These are phyloP conservation scores for Chenopodium quinoa DNA, from an alignment of 148 eudicot species.

Conservation along the genomic window DNA sequence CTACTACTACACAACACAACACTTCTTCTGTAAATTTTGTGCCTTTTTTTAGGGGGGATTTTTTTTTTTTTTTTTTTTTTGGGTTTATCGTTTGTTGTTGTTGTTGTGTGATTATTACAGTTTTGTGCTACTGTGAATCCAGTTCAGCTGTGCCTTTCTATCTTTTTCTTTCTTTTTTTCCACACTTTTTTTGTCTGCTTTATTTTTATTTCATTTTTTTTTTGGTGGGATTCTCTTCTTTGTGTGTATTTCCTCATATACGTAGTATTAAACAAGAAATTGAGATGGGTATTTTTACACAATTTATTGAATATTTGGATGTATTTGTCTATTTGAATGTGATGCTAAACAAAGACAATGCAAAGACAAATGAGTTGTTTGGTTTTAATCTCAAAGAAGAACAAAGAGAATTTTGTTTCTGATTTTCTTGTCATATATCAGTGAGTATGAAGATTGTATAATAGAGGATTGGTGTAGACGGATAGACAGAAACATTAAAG, in stretches of 20 bases:
- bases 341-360: slow-evolving; percentile 1
- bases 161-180: slow-evolving; percentile 11
- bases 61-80: slow-evolving; percentile 5
- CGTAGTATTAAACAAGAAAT: no score
- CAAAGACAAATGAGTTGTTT: neutral
- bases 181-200: neutral
- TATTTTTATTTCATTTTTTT: neutral
- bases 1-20: neutral
- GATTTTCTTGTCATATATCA: no score
- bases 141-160: slow-evolving; percentile 29
- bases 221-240: neutral
- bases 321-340: neutral
- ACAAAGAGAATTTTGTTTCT: no score
- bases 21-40: neutral
- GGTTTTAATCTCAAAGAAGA: no score
- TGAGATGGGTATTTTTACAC: neutral
- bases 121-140: slow-evolving; percentile 29
- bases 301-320: slow-evolving; percentile 9
- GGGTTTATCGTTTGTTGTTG: slow-evolving; percentile 21
- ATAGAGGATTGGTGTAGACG: no score
- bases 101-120: slow-evolving; percentile 33
- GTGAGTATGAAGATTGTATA: no score
- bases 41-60: neutral
- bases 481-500: no score
- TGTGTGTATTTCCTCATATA: neutral